Evolutionary conservation across 2,329 filamentous ascomycete genomes (phyloP).

Genomic region (Exophiala oligosperma): DNA sequence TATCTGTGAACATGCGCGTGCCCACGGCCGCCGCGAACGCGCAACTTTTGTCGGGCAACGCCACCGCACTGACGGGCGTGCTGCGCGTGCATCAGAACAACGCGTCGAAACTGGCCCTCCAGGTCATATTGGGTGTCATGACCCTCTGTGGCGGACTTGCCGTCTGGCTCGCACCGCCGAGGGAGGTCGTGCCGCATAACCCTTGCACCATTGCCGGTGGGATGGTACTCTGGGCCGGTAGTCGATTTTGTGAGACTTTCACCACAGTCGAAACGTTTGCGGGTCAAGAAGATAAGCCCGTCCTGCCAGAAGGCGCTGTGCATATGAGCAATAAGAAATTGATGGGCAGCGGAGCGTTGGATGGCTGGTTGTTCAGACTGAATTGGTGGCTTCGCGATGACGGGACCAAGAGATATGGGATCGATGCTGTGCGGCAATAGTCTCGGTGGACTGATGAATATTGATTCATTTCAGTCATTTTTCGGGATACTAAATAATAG

Average conservation of each 20-base stretch:
- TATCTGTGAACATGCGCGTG: no score
- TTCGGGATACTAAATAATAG: no score
- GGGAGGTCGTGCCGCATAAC: constrained; percentile 15
- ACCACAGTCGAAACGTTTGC: background rate
- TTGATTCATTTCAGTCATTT: background rate
- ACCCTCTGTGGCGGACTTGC: constrained; percentile 8
- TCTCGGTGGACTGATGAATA: background rate
- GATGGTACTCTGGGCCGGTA: constrained; percentile 15
- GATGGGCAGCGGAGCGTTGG: background rate
- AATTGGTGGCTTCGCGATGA: constrained; percentile 11
- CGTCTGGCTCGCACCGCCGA: background rate
- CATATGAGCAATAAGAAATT: background rate
- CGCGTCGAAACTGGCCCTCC: constrained; percentile 17
- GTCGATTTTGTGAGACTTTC: constrained; percentile 5
- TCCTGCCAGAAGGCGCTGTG: background rate
- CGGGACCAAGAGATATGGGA: constrained; percentile 1
- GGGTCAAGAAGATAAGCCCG: background rate
- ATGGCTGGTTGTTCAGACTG: constrained; percentile 6
- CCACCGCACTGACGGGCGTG: no score
- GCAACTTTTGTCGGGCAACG: background rate
- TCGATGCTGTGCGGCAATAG: background rate
- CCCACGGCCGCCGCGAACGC: background rate
- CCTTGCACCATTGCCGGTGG: constrained; percentile 26
- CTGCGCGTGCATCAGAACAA: constrained; percentile 6
- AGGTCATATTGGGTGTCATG: constrained; percentile 22